phyloP scores from a whole-genome alignment of 164 flowering plant genomes.

The Piper longum region DNA sequence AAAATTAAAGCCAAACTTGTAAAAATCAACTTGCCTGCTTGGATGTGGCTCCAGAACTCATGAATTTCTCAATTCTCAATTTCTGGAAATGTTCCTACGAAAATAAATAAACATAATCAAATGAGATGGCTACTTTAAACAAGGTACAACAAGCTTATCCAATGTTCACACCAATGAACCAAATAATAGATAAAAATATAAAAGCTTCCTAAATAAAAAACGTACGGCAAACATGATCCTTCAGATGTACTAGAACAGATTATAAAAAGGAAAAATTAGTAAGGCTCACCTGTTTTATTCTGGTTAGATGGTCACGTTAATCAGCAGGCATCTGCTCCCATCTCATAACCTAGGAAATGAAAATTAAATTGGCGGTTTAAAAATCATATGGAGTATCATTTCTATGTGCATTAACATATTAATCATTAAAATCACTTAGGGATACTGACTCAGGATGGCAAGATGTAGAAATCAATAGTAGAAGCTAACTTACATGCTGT shows the following conservation, averaged over 20 bases:
- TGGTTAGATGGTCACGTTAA: constrained; percentile 62
- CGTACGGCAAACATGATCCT: too few species aligned
- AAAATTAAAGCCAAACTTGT: background rate
- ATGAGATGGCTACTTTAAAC: background rate
- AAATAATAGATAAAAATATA: too few species aligned
- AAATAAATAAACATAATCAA: background rate
- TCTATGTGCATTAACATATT: too few species aligned
- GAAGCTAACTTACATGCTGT: constrained; percentile 44
- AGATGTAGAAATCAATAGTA: background rate
- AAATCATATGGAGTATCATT: too few species aligned
- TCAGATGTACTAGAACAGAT: too few species aligned
- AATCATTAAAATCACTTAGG: background rate
- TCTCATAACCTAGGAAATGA: constrained; percentile 39
- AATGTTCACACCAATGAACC: background rate
- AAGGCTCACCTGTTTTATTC: constrained; percentile 57
- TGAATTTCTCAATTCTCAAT: constrained; percentile 67
- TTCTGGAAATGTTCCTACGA: constrained; percentile 84
- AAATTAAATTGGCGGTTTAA: background rate
- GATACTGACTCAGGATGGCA: too few species aligned
- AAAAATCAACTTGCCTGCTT: constrained; percentile 50
- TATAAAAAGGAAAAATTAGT: background rate
- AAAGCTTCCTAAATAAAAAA: too few species aligned
- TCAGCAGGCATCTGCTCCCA: constrained; percentile 89
- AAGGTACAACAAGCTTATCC: background rate
- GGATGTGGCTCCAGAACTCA: constrained; percentile 71